Conservation (phyloP, 805 yeast genomes). For the Metschnikowia kunwiensis region DNA sequence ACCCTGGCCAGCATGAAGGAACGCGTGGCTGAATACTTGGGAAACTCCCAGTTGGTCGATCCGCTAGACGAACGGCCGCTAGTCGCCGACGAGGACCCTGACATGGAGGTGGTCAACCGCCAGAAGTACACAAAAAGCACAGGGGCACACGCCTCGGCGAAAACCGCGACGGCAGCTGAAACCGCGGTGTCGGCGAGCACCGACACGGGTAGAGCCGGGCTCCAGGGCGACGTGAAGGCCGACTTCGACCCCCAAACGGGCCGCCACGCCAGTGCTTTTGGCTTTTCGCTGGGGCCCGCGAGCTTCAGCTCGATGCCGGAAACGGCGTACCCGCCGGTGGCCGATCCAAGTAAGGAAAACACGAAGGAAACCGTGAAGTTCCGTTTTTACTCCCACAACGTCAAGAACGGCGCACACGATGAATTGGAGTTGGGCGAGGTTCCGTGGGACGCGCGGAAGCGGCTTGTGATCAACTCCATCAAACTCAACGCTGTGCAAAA, state of each 20-base stretch:
- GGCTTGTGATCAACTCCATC: conserved; percentile 17
- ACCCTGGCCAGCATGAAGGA: conserved; percentile 1
- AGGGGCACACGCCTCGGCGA: no score
- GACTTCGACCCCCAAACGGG: no score
- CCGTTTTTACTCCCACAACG: conserved; percentile 36
- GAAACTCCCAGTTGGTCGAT: conserved; percentile 21
- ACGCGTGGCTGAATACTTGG: conserved; percentile 22
- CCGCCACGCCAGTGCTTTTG: no score
- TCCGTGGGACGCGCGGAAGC: conserved; percentile 24
- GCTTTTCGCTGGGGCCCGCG: no score
- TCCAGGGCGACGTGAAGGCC: no score
- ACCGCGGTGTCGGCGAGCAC: no score
- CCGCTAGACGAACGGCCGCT: conserved; percentile 19
- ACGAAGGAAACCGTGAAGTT: conserved; percentile 20
- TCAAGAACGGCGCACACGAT: conserved; percentile 30
- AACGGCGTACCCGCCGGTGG: conserved; percentile 8
- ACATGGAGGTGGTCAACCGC: conserved; percentile 10
- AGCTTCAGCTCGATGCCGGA: no score
- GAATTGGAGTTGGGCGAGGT: conserved; percentile 25
- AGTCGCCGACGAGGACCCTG: conserved; percentile 17
- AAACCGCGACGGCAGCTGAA: no score
- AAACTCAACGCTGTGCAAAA: conserved; percentile 21
- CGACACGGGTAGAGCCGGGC: no score
- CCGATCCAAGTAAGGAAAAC: conserved; percentile 13
- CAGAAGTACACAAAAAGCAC: no score